These are phyloP conservation scores for Leishmania gerbilli DNA, from an alignment of 208 protist species.

Conservation along the genomic window DNA sequence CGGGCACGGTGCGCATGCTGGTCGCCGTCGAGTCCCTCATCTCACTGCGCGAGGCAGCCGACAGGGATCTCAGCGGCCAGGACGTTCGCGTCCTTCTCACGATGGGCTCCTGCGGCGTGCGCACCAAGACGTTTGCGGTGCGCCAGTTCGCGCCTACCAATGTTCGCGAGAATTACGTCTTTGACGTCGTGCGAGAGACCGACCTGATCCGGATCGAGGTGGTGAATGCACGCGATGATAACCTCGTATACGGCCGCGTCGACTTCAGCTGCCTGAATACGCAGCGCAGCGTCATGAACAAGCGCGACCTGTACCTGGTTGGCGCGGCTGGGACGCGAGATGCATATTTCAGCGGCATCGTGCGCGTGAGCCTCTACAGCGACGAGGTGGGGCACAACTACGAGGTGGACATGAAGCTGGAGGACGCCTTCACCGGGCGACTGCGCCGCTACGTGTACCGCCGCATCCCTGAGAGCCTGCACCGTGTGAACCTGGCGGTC, in stretches of 20 bases:
- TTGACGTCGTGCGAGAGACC: constrained; percentile 83
- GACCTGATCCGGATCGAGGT: constrained; percentile 84
- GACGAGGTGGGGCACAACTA: constrained; percentile 72
- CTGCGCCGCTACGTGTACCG: constrained; percentile 68
- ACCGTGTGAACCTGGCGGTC: constrained; percentile 74
- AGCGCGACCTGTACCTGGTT: constrained; percentile 65
- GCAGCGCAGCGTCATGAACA: constrained; percentile 59
- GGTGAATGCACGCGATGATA: constrained; percentile 39
- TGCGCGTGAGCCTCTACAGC: constrained; percentile 65
- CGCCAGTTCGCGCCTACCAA: constrained; percentile 44
- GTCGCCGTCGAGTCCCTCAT: constrained; percentile 51
- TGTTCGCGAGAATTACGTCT: constrained; percentile 64
- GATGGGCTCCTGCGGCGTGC: constrained; percentile 58
- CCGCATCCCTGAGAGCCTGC: constrained; percentile 66
- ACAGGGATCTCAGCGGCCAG: constrained; percentile 43
- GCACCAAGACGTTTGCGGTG: constrained; percentile 47
- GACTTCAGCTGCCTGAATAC: constrained; percentile 83
- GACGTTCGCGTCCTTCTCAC: constrained; percentile 66
- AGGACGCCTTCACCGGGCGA: constrained; percentile 59
- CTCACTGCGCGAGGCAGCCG: constrained; percentile 43
- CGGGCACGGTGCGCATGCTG: constrained; percentile 57
- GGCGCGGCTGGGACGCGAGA: constrained; percentile 61
- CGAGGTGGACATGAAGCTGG: constrained; percentile 49
- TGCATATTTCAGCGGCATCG: constrained; percentile 78
- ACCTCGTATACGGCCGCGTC: constrained; percentile 70